These are phyloP conservation scores for Fusarium abutilonis DNA, from an alignment of 2,329 filamentous ascomycete genomes.

Conservation along the genomic window DNA sequence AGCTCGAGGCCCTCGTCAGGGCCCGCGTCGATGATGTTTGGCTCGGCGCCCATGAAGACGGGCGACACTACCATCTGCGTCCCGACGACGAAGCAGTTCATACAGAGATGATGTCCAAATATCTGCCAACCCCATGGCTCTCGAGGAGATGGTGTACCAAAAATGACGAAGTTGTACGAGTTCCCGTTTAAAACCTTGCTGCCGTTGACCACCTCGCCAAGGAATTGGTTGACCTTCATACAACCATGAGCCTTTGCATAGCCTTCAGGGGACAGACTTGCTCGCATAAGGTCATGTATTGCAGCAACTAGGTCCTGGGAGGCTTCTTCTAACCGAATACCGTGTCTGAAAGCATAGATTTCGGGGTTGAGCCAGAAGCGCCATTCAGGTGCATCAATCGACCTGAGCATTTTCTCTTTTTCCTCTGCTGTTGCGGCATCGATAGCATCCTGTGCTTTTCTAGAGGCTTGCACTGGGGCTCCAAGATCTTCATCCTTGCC, in stretches of 20 bases:
- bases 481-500: conserved; percentile 13
- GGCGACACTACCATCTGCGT: conserved; percentile 74
- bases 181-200: conserved; percentile 73
- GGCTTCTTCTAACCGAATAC: conserved; percentile 72
- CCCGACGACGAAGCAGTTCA: conserved; percentile 73
- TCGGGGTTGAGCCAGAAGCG: conserved; percentile 75
- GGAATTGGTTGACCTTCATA: conserved; percentile 78
- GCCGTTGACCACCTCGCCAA: conserved; percentile 71
- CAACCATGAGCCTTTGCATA: conserved; percentile 73
- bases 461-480: conserved; percentile 1
- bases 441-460: conserved; percentile 8
- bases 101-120: conserved; percentile 80
- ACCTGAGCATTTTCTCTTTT: conserved; percentile 59
- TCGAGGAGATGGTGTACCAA: conserved; percentile 66
- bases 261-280: conserved; percentile 72
- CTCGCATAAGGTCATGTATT: conserved; percentile 64
- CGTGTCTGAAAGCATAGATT: conserved; percentile 72
- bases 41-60: conserved; percentile 81
- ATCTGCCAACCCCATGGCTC: conserved; percentile 76
- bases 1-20: conserved; percentile 71
- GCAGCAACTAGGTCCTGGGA: conserved; percentile 54
- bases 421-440: conserved; percentile 48
- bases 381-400: conserved; percentile 75
- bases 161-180: conserved; percentile 78
- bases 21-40: conserved; percentile 74